Evolutionary conservation across 495 filamentous ascomycete genomes (phyloP), one percentile per base, ranked within the genome.

Genomic region (Xylaria longipes): DNA sequence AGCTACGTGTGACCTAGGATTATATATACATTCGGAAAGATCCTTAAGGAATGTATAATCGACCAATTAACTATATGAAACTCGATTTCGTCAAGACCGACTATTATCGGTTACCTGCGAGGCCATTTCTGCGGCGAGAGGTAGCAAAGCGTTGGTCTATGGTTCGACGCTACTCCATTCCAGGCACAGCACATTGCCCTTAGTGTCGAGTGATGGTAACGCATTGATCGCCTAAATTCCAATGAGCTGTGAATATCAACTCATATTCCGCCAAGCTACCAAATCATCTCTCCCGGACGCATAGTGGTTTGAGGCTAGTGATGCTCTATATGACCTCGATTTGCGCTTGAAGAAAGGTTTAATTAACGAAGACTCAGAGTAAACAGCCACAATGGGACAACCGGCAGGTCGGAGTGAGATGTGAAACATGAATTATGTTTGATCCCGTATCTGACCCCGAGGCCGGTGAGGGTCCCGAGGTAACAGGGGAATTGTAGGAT

Each of bases 381-480:
- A 54, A 52, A 54, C 22, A 29, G 9, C 25, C 25, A 35, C 20
- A 7, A 54, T 41, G 12, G 5, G 14, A 25, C 4, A 39, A 66
- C 20, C 15, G 17, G 5, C n/a, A 66, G 46, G 15, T 39, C 12
- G 5, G 35, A 39, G 65, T 39, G 25, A 31, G 15, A 65, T 50
- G 17, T 66, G 65, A 56, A 67, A 67, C 65, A 17, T 43, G 48
- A 65, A 29, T 41, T 27, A 56, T 41, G 65, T 67, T 43, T 43
- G 65, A 54, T 25, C 35, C 46, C 22, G 65, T 48, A 67, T 41
- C 27, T 67, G 31, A n/a, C 52, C 45, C 12, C 33, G 43, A 48
- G 45, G 63, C 45, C 63, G 22, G 33, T 37, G 33, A 37, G 57
- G 17, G 56, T 58, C 9, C n/a, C 35, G 29, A n/a, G 29, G 17